Conservation (phyloP, 495 filamentous ascomycete genomes). For the Xylaria flabelliformis region DNA sequence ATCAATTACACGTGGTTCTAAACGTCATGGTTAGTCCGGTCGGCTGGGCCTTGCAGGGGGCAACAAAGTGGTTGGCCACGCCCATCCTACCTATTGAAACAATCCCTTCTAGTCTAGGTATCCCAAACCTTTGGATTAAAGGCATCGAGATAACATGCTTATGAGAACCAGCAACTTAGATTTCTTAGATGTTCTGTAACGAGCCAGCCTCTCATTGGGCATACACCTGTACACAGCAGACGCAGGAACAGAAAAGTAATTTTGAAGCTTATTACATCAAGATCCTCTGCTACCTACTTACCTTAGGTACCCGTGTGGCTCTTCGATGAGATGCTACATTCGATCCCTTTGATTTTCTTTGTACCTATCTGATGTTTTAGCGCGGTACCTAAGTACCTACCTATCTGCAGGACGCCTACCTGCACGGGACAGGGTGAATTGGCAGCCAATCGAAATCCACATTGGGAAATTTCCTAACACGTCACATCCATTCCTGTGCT, state of each 20-base stretch:
- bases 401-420: neutral
- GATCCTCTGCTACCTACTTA: neutral
- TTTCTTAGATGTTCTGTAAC: neutral
- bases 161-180: neutral
- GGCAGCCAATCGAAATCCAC: constrained; percentile 24
- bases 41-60: neutral
- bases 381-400: too few relatives aligned
- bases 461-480: constrained; percentile 27
- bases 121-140: neutral
- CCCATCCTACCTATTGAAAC: constrained; percentile 8
- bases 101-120: neutral
- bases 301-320: neutral
- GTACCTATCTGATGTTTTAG: neutral
- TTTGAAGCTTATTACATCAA: neutral
- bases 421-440: constrained; percentile 10
- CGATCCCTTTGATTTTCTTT: neutral
- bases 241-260: neutral
- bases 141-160: neutral
- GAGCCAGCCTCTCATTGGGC: neutral
- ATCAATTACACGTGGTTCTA: too few relatives aligned
- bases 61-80: neutral
- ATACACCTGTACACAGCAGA: constrained; percentile 7
- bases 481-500: constrained; percentile 7
- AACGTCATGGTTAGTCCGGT: neutral
- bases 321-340: neutral